These are phyloP conservation scores for Rehmannia glutinosa DNA, from an alignment of 257 asterid genomes.

Conservation along the genomic window DNA sequence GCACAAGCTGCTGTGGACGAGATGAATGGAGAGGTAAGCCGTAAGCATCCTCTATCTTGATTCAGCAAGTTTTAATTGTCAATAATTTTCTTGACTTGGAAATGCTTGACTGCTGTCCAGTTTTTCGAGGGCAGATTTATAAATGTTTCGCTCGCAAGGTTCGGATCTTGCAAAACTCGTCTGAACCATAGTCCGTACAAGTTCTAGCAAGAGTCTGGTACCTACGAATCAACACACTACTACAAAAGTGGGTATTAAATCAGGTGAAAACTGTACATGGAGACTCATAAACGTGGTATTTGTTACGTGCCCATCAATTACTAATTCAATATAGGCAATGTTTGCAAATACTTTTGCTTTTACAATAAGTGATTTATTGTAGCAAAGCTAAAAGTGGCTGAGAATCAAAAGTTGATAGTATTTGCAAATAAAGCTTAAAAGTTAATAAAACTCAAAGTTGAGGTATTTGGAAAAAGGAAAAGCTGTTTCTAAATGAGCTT, in stretches of 20 bases:
- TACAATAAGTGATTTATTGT: too few relatives aligned
- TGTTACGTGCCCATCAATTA: not conserved
- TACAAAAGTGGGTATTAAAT: not conserved
- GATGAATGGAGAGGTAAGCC: constrained; percentile 50
- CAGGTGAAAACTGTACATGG: not conserved
- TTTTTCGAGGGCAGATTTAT: constrained; percentile 52
- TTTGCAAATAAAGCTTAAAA: too few relatives aligned
- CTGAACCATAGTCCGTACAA: constrained; percentile 27
- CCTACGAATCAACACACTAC: not conserved
- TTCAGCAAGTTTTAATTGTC: not conserved
- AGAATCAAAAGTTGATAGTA: too few relatives aligned
- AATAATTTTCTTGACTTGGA: not conserved
- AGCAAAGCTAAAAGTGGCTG: too few relatives aligned
- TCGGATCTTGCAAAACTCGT: constrained; percentile 43
- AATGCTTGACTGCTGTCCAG: constrained; percentile 25
- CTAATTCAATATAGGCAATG: too few relatives aligned
- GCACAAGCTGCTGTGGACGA: constrained; percentile 39
- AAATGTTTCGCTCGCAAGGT: constrained; percentile 37
- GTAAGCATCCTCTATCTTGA: constrained; percentile 16
- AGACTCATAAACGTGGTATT: not conserved
- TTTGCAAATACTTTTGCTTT: too few relatives aligned
- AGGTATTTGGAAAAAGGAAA: too few relatives aligned
- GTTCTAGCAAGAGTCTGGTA: constrained; percentile 26
- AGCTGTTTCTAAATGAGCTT: too few relatives aligned
- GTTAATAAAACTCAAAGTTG: too few relatives aligned